Base-by-base conservation (phyloP, 495 filamentous ascomycete genomes). In the Gamarada debralockiae region DNA sequence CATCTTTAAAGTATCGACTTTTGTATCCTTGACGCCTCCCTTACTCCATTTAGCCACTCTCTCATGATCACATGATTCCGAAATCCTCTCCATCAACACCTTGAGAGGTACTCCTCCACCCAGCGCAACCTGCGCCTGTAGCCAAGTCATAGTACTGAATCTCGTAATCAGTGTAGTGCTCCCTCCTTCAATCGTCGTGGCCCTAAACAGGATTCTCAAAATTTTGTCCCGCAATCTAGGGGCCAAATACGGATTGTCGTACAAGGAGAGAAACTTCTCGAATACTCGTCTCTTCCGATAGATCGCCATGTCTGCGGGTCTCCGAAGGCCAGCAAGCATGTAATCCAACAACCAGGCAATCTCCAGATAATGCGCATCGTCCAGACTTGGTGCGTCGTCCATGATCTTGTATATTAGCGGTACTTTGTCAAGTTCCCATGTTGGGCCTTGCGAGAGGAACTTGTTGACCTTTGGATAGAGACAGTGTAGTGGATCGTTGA, bases 401-500 rank as follows among this genome's bases (percentile, higher is more conserved):
- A 95, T 65, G 38, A 93, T 81, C 58, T 79, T 81, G 54, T 89
- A 77, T 36, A 93, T 79, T 62, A 89, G 82, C 1, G 90, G 92
- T 43, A 96, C 73, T 63, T 84, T 86, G 36, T 83, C 77, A 15
- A 86, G 55, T 21, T 82, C 76, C 87, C 92, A 95, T 8, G 72
- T 62, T 2, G 93, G 92, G 0, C 82, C 76, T 42, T 80, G 81
- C 34, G 86, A 84, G 39, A 98, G 79, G 65, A 92, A 92, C 20
- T 76, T 75, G 72, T 96, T 96, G 72, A 92, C 71, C 61, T 95
- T 95, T 24, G 81, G 77, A 61, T 96, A 98, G 33, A 97, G 77
- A 53, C 81, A 82, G 60, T 96, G 88, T 38, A 87, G 72, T 8
- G 93, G 92, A 54, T 92, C 83, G 2, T 72, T 74, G 21, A 95